Conservation (phyloP, 2,329 filamentous ascomycete species). For the Colletotrichum eremochloae region DNA sequence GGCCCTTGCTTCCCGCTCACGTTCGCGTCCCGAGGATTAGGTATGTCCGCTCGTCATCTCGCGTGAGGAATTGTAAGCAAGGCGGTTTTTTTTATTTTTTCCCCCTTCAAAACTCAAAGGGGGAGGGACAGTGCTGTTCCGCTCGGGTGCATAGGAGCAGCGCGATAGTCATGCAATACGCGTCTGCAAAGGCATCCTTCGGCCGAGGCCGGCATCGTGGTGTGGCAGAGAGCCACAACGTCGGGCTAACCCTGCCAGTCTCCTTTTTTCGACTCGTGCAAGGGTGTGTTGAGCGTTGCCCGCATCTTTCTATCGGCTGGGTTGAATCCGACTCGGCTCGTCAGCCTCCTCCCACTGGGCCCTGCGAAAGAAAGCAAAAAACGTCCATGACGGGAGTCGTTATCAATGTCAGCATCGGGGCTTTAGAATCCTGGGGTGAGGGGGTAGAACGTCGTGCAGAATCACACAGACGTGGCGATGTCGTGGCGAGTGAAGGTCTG, state of each 20-base stretch:
- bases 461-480: neutral
- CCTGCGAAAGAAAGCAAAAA: neutral
- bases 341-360: neutral
- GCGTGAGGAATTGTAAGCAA: too few species aligned
- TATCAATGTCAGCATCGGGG: neutral
- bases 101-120: too few species aligned
- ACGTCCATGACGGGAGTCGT: neutral
- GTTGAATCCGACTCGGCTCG: neutral
- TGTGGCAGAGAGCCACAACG: constrained; percentile 18
- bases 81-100: neutral
- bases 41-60: neutral
- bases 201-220: constrained; percentile 40
- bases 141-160: constrained; percentile 14
- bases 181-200: constrained; percentile 20
- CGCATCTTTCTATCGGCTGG: neutral
- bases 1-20: neutral
- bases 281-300: neutral
- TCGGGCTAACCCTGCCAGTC: neutral
- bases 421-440: neutral
- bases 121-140: neutral
- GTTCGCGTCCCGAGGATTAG: neutral
- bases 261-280: neutral
- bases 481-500: constrained; percentile 8
- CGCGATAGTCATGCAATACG: constrained; percentile 14
- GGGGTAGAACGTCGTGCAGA: neutral